Conservation (phyloP, 2,329 filamentous ascomycete species). For the Aspergillus sp. region DNA sequence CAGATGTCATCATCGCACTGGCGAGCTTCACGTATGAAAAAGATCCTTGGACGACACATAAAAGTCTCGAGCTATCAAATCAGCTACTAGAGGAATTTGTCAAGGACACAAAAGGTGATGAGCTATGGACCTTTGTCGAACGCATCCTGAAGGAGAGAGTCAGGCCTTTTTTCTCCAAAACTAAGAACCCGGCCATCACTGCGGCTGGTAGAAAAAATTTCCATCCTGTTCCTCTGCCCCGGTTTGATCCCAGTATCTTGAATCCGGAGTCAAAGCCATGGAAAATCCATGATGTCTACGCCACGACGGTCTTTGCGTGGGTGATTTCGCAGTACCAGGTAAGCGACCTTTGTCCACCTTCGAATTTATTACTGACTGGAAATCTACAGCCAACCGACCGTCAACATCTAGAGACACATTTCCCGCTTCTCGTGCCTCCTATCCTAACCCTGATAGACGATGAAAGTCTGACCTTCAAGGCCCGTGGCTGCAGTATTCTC, state of each 20-base stretch:
- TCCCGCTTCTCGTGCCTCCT: conserved; percentile 40
- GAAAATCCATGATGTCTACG: conserved; percentile 32
- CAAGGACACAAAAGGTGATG: conserved; percentile 1
- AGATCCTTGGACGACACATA: conserved; percentile 32
- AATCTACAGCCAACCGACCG: conserved; percentile 22
- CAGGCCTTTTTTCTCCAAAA: conserved; percentile 38
- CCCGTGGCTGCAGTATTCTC: conserved; percentile 34
- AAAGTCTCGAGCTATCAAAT: conserved; percentile 13
- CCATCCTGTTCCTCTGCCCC: conserved; percentile 31
- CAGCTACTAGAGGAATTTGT: conserved; percentile 12
- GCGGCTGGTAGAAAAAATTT: conserved; percentile 40
- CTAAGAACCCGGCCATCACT: conserved; percentile 38
- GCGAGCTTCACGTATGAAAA: conserved; percentile 26
- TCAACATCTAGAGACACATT: conserved; percentile 35
- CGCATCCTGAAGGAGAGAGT: conserved; percentile 22
- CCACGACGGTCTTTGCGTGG: conserved; percentile 31
- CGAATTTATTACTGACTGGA: conserved; percentile 2
- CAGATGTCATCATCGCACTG: conserved; percentile 25
- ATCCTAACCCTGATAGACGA: conserved; percentile 43
- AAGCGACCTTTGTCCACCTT: conserved; percentile 7
- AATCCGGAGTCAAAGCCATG: conserved; percentile 36
- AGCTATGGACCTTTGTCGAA: conserved; percentile 15
- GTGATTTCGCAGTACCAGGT: conserved; percentile 33
- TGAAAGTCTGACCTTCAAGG: conserved; percentile 31
- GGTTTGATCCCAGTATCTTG: conserved; percentile 31